Percentiles rank a stretch among this genome's conserved stretches.
Conservation (phyloP, 2,329 filamentous ascomycete genomes). For the Hypoxylon sp. region DNA sequence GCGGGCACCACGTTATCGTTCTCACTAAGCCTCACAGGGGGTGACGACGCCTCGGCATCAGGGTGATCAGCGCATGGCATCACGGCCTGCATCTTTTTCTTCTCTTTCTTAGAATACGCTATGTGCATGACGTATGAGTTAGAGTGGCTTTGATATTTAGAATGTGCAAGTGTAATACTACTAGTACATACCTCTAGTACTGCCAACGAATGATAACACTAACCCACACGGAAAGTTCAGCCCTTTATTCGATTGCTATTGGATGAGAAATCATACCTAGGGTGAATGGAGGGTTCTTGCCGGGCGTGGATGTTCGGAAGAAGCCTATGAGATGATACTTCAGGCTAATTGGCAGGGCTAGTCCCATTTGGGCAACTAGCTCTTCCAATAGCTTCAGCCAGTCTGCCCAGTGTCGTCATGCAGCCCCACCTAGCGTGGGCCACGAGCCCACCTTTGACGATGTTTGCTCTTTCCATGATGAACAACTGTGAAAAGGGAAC, state of each 20-base stretch:
- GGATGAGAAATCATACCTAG: conserved; percentile 6
- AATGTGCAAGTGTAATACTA: not conserved
- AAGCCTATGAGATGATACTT: conserved; percentile 25
- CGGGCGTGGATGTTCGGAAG: conserved; percentile 16
- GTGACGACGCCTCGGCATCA: conserved; percentile 43
- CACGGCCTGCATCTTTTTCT: conserved; percentile 18
- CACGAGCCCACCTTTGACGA: conserved; percentile 30
- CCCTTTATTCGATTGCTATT: conserved; percentile 16
- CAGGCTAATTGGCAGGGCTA: conserved; percentile 36
- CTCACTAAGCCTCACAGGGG: conserved; percentile 26
- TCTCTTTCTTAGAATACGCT: conserved; percentile 13
- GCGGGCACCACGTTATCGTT: conserved; percentile 29
- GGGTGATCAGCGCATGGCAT: conserved; percentile 30
- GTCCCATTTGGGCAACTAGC: conserved; percentile 33
- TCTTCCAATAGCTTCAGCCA: conserved; percentile 39
- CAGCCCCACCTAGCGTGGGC: conserved; percentile 17
- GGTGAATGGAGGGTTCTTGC: conserved; percentile 9
- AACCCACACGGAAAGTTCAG: not conserved
- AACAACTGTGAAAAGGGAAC: not conserved
- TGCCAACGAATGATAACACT: not conserved
- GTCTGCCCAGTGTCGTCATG: conserved; percentile 43
- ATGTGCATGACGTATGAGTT: conserved; percentile 31
- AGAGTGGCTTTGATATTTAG: conserved; percentile 12
- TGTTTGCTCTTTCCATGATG: conserved; percentile 24
- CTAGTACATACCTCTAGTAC: not conserved